Base-by-base conservation (phyloP, 75 land plant species). In the Chamaecyparis obtusa region DNA sequence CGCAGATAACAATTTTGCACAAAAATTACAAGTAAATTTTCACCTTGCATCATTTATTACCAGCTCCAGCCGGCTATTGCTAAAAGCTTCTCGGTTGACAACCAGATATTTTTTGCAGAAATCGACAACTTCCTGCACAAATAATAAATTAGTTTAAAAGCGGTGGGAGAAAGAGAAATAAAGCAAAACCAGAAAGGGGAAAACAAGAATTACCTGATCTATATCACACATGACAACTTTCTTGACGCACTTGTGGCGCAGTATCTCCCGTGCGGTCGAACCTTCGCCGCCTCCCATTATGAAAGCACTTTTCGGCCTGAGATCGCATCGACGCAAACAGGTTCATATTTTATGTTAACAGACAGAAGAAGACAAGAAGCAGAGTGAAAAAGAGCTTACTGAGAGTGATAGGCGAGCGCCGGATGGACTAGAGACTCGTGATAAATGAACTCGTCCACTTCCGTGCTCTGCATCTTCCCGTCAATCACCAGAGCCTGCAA, bases 231-330 rank as follows among this genome's bases (percentile, higher is more conserved):
- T 98, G 89, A 98, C 96, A 46, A 96, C 97, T 86, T 95, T 95
- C 75, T 95, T 91, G 0, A 98, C 87, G 55, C 89, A 90, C 6
- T 87, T 95, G 89, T 98, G 99, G 89, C 87, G 93, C 6, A 98
- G 90, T 81, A 90, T 89, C 87, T 98, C 99, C 32, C 99, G 93
- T 69, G 99, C 99, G 0, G 99, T 92, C 10, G 99, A 98, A 0
- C 99, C 99, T 88, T 98, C 99, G 3, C 99, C 99, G 35, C 99
- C 99, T 81, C 99, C 99, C 98, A 98, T 96, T 54, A 98, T 98
- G 79, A 96, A 98, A n/a, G 96, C 94, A 39, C 75, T 95, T 83
- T 88, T 93, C 1, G 97, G 98, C 69, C 99, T 98, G 93, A 46
- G 88, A 75, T n/a, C 80, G 48, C 19, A 49, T 16, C 1, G 30